Base-by-base conservation (phyloP, 2,329 filamentous ascomycete genomes). In the Alternaria sp. region DNA sequence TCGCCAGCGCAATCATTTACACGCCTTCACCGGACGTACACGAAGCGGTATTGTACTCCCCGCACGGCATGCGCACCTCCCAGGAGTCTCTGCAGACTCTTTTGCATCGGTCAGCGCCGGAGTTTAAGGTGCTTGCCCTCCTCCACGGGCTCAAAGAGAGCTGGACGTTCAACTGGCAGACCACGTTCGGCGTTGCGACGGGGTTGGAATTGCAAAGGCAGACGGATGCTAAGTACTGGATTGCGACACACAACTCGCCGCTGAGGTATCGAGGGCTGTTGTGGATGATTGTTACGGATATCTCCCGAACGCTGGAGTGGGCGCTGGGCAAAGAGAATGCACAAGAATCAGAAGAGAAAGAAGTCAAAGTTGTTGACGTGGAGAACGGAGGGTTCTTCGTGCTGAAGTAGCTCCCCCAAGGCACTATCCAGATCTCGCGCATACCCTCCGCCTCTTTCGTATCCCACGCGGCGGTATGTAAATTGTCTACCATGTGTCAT, bases 401-500 rank as follows among this genome's bases (percentile, higher is more conserved):
- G 2, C 9, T 40, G 6, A 25, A 32, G 55, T 50, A 40, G 55
- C 55, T 50, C 3, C 47, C 9, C 21, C 10, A 9, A 44, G 6
- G 49, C 45, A 15, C 45, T 50, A 30, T 57, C 30, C n/a, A 57
- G 10, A 50, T 57, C 30, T n/a, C 21, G 55, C 44, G 30, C 1
- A 3, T 44, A 23, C n/a, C 55, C 45, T 57, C 19, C 13, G 54
- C 13, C 44, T 57, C 54, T 57, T 57, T 30, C 21, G 11, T 19
- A 44, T 54, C 6, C 26, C 45, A 28, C 36, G 59, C 47, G 53
- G 53, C 26, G 26, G 19, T 45, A 13, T 49, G 28, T 59, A 40
- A 54, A 59, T 28, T 59, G 57, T 54, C 28, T 43, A 28, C 57
- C 21, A 54, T 49, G 43, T 44, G 28, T 54, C 21, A 49, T 49